These are phyloP conservation scores for Brettanomyces anomalus DNA, from an alignment of 805 yeast species.

Conservation along the genomic window DNA sequence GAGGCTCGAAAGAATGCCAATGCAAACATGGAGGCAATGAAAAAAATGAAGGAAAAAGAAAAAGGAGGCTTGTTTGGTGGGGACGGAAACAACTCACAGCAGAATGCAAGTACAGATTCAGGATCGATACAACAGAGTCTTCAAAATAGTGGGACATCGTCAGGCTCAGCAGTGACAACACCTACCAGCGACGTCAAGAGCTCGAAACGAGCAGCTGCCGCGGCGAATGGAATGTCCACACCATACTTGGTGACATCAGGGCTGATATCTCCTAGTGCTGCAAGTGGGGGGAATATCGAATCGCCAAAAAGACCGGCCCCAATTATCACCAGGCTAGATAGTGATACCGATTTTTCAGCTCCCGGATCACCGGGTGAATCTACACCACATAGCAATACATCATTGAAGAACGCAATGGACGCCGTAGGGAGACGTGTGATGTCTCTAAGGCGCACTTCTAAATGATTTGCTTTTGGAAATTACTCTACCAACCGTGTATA, in stretches of 20 bases:
- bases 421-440: conserved; percentile 14
- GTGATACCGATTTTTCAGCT: conserved; percentile 2
- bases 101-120: conserved; percentile 4
- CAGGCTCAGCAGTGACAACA: conserved; percentile 11
- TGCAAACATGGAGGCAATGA: conserved; percentile 38
- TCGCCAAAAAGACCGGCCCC: conserved; percentile 15
- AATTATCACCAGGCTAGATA: conserved; percentile 23
- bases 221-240: conserved; percentile 46
- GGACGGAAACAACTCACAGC: background rate
- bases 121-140: conserved; percentile 24
- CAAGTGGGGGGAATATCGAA: conserved; percentile 9
- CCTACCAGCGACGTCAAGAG: conserved; percentile 25
- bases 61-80: background rate
- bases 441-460: conserved; percentile 11
- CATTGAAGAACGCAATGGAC: conserved; percentile 9
- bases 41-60: conserved; percentile 25
- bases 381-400: background rate
- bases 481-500: too few species aligned
- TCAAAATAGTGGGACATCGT: background rate
- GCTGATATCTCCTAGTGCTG: conserved; percentile 35
- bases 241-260: conserved; percentile 65
- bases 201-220: conserved; percentile 9
- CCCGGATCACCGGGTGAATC: conserved; percentile 4
- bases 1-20: conserved; percentile 73
- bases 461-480: too few species aligned